Conservation (phyloP, 2,329 filamentous ascomycete species). For the Penicillium sp. region DNA sequence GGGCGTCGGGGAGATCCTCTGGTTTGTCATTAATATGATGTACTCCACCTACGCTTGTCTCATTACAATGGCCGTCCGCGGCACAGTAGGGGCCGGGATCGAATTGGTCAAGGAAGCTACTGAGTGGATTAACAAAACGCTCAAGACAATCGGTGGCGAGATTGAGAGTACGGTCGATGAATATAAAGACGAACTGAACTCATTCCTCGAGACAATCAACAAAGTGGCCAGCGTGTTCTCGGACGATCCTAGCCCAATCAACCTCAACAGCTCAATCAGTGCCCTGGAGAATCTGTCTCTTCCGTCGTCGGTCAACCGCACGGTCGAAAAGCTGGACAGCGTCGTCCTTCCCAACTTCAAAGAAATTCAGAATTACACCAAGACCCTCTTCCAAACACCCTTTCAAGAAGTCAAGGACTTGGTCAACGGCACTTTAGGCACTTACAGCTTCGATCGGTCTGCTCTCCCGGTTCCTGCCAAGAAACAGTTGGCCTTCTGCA, state of each 20-base stretch:
- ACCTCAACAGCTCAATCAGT: slow-evolving; percentile 64
- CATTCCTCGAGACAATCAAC: slow-evolving; percentile 55
- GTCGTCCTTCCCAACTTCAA: slow-evolving; percentile 75
- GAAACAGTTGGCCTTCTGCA: slow-evolving; percentile 81
- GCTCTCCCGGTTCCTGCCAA: slow-evolving; percentile 82
- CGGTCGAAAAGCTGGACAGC: slow-evolving; percentile 68
- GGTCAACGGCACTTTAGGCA: slow-evolving; percentile 67
- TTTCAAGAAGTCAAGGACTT: slow-evolving; percentile 75
- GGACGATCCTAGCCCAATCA: slow-evolving; percentile 52
- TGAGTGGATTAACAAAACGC: slow-evolving; percentile 58
- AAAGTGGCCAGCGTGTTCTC: slow-evolving; percentile 52
- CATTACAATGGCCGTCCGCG: slow-evolving; percentile 76
- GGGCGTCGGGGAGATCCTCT: slow-evolving; percentile 78
- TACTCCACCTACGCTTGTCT: slow-evolving; percentile 88
- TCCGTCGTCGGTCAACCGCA: slow-evolving; percentile 63
- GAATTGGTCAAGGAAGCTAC: slow-evolving; percentile 59
- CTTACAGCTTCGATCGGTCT: slow-evolving; percentile 73
- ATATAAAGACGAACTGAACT: slow-evolving; percentile 57
- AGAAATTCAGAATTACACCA: slow-evolving; percentile 77
- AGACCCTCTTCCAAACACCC: slow-evolving; percentile 69
- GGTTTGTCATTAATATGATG: slow-evolving; percentile 90
- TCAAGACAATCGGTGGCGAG: slow-evolving; percentile 46
- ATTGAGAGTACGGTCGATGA: slow-evolving; percentile 39
- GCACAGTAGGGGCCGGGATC: slow-evolving; percentile 69
- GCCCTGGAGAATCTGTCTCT: slow-evolving; percentile 69